Percentiles rank a stretch among this genome's conserved stretches.
phyloP scores from a whole-genome alignment of 1,139 yeast species.

The Geotrichum restrictum region DNA sequence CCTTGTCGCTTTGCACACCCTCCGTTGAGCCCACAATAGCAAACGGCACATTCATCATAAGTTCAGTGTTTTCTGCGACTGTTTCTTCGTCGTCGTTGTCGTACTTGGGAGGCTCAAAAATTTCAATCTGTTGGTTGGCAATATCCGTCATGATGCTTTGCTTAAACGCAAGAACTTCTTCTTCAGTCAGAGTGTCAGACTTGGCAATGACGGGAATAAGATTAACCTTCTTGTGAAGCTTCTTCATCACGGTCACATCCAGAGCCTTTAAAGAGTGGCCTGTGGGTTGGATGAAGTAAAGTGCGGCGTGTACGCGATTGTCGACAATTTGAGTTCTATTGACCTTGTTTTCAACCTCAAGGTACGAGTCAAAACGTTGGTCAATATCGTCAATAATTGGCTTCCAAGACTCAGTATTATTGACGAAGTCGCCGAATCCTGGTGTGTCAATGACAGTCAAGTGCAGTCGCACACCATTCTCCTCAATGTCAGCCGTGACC shows the following conservation, averaged over 20 bases:
- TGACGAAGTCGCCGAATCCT: conserved; percentile 89
- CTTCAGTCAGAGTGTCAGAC: conserved; percentile 87
- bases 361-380: conserved; percentile 75
- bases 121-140: conserved; percentile 65
- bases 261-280: conserved; percentile 89
- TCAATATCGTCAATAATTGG: conserved; percentile 91
- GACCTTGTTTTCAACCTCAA: conserved; percentile 86
- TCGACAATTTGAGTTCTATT: conserved; percentile 75
- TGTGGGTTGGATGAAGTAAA: conserved; percentile 94
- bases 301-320: conserved; percentile 96
- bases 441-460: conserved; percentile 86
- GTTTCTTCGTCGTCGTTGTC: conserved; percentile 88
- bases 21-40: conserved; percentile 90
- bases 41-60: conserved; percentile 56
- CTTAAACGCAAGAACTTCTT: conserved; percentile 75
- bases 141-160: conserved; percentile 68
- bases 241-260: conserved; percentile 85
- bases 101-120: conserved; percentile 74
- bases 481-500: conserved; percentile 73
- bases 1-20: conserved; percentile 68
- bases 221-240: conserved; percentile 86
- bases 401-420: conserved; percentile 85
- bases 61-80: conserved; percentile 54
- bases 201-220: conserved; percentile 93
- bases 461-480: conserved; percentile 84